Evolutionary conservation across 371 early-diverging fungal genomes (phyloP).

Genomic region (Rhizopus sp.): DNA sequence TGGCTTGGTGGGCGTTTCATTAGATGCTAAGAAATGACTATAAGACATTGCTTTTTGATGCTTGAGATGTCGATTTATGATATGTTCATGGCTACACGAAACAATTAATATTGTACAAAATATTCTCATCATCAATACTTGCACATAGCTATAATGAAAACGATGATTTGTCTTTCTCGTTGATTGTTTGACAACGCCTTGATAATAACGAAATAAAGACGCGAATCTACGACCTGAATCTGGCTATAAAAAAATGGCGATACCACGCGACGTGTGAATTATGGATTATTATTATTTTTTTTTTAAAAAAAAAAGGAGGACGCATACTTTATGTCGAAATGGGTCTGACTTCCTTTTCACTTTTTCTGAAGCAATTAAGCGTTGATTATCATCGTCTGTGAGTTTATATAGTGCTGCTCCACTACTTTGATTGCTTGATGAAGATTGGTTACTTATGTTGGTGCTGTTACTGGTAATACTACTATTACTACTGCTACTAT

Average conservation of each 20-base stretch:
- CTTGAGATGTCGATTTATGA: constrained; percentile 31
- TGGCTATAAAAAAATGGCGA: not conserved
- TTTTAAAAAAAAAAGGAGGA: not conserved
- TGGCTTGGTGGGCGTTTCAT: not conserved
- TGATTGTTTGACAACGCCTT: constrained; percentile 42
- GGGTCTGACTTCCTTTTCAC: constrained; percentile 40
- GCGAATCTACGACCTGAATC: constrained; percentile 17
- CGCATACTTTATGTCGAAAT: constrained; percentile 15
- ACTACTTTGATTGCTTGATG: constrained; percentile 10
- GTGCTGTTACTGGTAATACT: not conserved
- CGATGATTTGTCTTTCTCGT: constrained; percentile 19
- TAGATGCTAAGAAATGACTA: constrained; percentile 34
- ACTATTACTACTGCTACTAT: not conserved
- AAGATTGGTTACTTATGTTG: not conserved
- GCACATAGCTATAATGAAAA: constrained; percentile 40
- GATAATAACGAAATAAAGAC: constrained; percentile 48
- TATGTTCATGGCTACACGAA: constrained; percentile 29
- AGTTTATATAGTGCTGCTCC: constrained; percentile 36
- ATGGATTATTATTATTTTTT: too few relatives aligned
- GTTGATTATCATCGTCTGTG: constrained; percentile 46
- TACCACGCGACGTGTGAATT: too few relatives aligned
- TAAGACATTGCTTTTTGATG: constrained; percentile 40
- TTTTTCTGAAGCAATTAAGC: constrained; percentile 53
- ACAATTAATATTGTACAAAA: not conserved
- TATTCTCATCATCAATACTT: constrained; percentile 6